Base-by-base conservation (phyloP, 805 yeast species). In the Kodamaea leandrae region DNA sequence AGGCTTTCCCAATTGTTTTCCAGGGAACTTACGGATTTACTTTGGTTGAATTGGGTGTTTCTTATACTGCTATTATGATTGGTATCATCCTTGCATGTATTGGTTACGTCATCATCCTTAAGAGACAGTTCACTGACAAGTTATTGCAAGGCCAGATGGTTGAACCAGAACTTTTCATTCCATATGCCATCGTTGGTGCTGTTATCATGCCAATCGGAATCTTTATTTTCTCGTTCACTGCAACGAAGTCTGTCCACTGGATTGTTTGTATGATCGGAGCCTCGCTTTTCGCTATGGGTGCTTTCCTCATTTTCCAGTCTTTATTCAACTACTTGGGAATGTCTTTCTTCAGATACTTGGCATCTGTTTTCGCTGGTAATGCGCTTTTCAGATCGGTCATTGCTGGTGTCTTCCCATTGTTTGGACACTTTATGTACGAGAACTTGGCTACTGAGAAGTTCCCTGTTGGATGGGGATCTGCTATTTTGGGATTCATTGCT, bases 331-430 rank as follows among this genome's bases (percentile, higher is more conserved):
- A 77, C 46, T 57, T 80, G 45, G 72, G 74, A 2, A 58, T 63
- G 44, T 64, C 76, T 4, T 79, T 74, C 54, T 73, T 68, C 25
- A 59, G 74, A 41, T 73, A 70, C 53, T 47, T 76, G 46, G 82
- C 82, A 2, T 77, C 83, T 1, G 83, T 76, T 2, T 77, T 74
- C 57, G 83, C 83, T 4, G 76, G 79, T 28, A 78, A 77, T 51
- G 74, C 66, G 27, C 58, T 79, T 18, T 66, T 70, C 45, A 71
- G 85, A 41, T 64, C 77, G 5, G 59, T 60, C 2, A 69, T 74
- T 48, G 85, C 82, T 1, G 77, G 78, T 46, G 76, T 72, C 2
- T 80, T 80, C 66, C 85, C 86, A 29, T 65, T 84, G 38, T 82
- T 84, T 57, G 83, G 85, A 4, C 54, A 67, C 27, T 75, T 77